Percentiles rank a stretch among this genome's conserved stretches.
phyloP scores from a whole-genome alignment of 1,284 basidiomycete genomes.

The Rhodotorula sp. region DNA sequence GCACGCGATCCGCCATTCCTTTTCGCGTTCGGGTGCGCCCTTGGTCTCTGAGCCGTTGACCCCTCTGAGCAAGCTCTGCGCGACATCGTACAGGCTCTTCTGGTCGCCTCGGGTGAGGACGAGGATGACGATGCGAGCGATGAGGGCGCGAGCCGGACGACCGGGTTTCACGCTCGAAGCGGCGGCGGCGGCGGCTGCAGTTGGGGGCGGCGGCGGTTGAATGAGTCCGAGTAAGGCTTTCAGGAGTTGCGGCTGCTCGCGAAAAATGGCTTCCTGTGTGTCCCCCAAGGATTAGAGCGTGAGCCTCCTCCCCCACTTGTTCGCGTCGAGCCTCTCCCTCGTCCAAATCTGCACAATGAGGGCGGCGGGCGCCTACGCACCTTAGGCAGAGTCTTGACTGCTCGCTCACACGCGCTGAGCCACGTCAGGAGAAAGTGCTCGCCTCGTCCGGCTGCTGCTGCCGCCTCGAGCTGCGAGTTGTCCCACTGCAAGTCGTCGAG shows the following conservation, averaged over 20 bases:
- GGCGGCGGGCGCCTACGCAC: constrained; percentile 2
- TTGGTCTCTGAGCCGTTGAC: constrained; percentile 49
- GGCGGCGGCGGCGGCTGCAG: not conserved
- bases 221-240: constrained; percentile 26
- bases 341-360: too few species aligned
- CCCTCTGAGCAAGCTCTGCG: constrained; percentile 64
- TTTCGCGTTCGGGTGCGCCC: constrained; percentile 61
- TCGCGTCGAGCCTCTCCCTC: not conserved
- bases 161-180: constrained; percentile 58
- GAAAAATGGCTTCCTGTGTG: constrained; percentile 17
- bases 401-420: constrained; percentile 27
- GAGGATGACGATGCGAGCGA: constrained; percentile 71
- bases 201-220: constrained; percentile 5
- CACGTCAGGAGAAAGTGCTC: constrained; percentile 32
- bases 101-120: constrained; percentile 81
- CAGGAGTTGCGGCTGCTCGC: constrained; percentile 20
- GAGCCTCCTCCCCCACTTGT: not conserved
- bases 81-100: constrained; percentile 77
- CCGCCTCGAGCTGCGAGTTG: constrained; percentile 2
- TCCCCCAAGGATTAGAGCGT: too few species aligned
- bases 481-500: constrained; percentile 16
- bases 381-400: constrained; percentile 7
- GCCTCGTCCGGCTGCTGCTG: constrained; percentile 1
- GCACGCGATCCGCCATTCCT: constrained; percentile 59
- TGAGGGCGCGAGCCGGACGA: constrained; percentile 74